Evolutionary conservation across 176 grass and related monocot genomes (phyloP).

Genomic region (Lolium rigidum): DNA sequence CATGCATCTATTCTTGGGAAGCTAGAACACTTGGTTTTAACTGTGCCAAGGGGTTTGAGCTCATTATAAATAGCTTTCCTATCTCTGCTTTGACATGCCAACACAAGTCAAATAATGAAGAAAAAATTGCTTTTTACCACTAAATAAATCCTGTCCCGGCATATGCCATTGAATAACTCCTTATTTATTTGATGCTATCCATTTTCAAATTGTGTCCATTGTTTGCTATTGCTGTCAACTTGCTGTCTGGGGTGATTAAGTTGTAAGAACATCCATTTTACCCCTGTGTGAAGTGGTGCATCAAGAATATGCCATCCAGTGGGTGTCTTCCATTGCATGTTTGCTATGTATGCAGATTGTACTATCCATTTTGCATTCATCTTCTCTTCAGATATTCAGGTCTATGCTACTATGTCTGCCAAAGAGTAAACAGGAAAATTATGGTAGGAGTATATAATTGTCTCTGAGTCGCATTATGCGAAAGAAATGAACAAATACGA

Average conservation of each 20-base stretch:
- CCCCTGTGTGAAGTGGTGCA: background rate
- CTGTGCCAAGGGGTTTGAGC: slow-evolving; percentile 8
- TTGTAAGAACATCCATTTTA: background rate
- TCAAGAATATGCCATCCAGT: slow-evolving; percentile 11
- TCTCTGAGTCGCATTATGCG: background rate
- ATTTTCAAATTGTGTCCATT: background rate
- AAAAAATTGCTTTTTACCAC: background rate
- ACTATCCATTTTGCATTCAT: background rate
- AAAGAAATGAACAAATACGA: slow-evolving; percentile 6
- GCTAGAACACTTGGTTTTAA: background rate
- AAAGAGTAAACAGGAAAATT: background rate
- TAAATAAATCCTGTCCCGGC: background rate
- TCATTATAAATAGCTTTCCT: slow-evolving; percentile 11
- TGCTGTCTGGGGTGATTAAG: background rate
- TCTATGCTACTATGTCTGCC: slow-evolving; percentile 14
- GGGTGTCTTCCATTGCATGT: background rate
- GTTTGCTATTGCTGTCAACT: background rate
- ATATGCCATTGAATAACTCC: background rate
- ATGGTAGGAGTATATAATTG: background rate
- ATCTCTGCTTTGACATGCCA: background rate
- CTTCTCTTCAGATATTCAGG: background rate
- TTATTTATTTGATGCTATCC: slow-evolving; percentile 11
- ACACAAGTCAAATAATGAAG: background rate
- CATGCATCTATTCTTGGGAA: background rate
- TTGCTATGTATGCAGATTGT: background rate